Conservation (phyloP, 352 stramenopile species). For the Globisporangium alternatum region DNA sequence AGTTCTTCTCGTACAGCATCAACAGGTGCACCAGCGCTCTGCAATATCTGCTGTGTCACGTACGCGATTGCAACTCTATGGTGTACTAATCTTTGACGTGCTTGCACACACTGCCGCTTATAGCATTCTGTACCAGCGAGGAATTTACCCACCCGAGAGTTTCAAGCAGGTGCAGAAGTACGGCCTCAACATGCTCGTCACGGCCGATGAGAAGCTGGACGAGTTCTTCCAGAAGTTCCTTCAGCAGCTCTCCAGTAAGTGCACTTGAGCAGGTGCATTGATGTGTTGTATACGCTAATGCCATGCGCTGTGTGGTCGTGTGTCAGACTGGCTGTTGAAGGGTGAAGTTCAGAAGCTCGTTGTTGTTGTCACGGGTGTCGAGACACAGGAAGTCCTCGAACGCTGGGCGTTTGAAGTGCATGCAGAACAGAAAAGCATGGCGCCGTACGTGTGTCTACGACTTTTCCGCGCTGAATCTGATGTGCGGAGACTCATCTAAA, state of each 20-base stretch:
- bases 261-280: neutral
- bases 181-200: conserved; percentile 97
- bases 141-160: conserved; percentile 98
- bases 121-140: conserved; percentile 93
- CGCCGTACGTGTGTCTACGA: conserved; percentile 28
- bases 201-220: conserved; percentile 94
- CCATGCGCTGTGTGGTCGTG: neutral
- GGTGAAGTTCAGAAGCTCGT: conserved; percentile 97
- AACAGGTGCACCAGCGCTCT: conserved; percentile 83
- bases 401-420: conserved; percentile 98
- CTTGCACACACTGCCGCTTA: neutral
- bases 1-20: conserved; percentile 99
- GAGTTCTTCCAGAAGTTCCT: conserved; percentile 96
- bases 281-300: neutral
- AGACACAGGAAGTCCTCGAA: conserved; percentile 96
- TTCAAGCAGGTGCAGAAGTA: conserved; percentile 98
- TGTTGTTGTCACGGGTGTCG: conserved; percentile 96
- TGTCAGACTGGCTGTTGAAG: conserved; percentile 91
- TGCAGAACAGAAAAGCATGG: conserved; percentile 42
- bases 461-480: neutral
- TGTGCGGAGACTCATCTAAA: neutral
- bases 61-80: neutral
- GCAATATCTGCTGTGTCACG: neutral
- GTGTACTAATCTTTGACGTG: conserved; percentile 9
- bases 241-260: conserved; percentile 81